Evolutionary conservation across 2,329 filamentous ascomycete species (phyloP), one percentile per base, ranked within the genome.

Genomic region (Exserohilum turcica): DNA sequence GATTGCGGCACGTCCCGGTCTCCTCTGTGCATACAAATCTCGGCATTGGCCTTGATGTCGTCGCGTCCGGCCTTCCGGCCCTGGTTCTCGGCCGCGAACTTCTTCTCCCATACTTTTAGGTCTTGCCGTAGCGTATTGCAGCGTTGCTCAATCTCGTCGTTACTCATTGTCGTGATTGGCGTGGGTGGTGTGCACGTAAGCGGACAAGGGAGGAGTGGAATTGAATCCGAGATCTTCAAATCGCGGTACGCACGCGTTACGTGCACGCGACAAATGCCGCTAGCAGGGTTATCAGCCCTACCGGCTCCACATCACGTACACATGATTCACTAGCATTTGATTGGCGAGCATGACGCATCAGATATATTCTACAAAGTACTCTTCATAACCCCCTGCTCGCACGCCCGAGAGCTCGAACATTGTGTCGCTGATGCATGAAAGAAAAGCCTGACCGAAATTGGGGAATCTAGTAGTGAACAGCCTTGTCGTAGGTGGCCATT

Each of bases 401-500:
- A 32, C 27, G 48, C 66, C 70, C 54, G 65, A 61, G 64, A 68
- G 71, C 66, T 65, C 60, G 59, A 68, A 64, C 59, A 60, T 65
- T 59, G 68, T 65, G 66, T 57, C 68, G 67, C 68, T 72, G 60
- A 72, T 73, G 66, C 68, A 64, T 53, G 66, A 66, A 63, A 51
- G 38, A 59, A 67, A 60, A 63, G 58, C 54, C 52, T 57, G 59
- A 60, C 56, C 54, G 64, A 65, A 56, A 65, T 62, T 54, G 44
- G 52, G 56, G 63, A 65, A 68, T 65, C 68, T 74, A 99, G 79
- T 89, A 96, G 82, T 99, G 94, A 76, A 99, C 96, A 64, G 94
- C 88, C 83, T 96, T 94, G 71, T 87, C 86, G 81, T 96, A 92
- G 44, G 93, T 97, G 59, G 91, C 90, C 94, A 99, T 97, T 66